A percentile compares a stretch with the other conserved stretches of the same genome.
Evolutionary conservation across 2,329 filamentous ascomycete species (phyloP).

Genomic region (Graphilbum sp.): DNA sequence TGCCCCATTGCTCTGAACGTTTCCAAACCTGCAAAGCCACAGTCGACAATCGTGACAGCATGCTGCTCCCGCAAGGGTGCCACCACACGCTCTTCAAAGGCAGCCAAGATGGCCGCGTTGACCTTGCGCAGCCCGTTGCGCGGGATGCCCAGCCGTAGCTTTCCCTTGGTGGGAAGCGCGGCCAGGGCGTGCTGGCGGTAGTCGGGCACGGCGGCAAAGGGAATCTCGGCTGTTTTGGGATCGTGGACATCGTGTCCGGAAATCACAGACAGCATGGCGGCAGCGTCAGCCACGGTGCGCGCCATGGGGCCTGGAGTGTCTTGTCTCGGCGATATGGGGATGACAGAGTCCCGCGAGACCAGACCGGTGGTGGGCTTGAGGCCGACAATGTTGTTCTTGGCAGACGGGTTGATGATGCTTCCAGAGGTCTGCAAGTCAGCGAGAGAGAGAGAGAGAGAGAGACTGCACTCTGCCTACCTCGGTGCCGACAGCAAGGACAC

Average conservation of each 20-base stretch:
- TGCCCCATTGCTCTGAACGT: neutral
- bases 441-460: neutral
- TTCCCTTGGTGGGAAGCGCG: constrained; percentile 16
- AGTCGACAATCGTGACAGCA: constrained; percentile 35
- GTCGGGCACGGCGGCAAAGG: constrained; percentile 20
- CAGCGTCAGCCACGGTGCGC: constrained; percentile 48
- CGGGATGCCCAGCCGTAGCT: constrained; percentile 44
- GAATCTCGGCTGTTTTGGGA: constrained; percentile 47
- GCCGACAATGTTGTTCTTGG: constrained; percentile 44
- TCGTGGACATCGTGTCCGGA: constrained; percentile 43
- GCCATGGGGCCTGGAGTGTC: constrained; percentile 53
- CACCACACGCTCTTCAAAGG: constrained; percentile 37
- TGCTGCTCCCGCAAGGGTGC: constrained; percentile 28
- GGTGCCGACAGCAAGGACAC: constrained; percentile 41
- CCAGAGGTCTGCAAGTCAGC: constrained; percentile 41
- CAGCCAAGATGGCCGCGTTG: constrained; percentile 17
- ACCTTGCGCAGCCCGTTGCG: constrained; percentile 33
- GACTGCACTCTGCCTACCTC: too few relatives aligned
- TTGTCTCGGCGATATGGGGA: constrained; percentile 47
- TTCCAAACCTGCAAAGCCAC: constrained; percentile 26
- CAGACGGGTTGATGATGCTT: constrained; percentile 40
- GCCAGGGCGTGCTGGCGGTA: constrained; percentile 20
- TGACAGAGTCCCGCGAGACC: constrained; percentile 43
- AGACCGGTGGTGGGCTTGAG: constrained; percentile 54
- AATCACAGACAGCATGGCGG: constrained; percentile 45